Percentiles rank a stretch among this genome's conserved stretches.
Conservation (phyloP, 768 basidiomycete species). For the Suillus ampliporus region DNA sequence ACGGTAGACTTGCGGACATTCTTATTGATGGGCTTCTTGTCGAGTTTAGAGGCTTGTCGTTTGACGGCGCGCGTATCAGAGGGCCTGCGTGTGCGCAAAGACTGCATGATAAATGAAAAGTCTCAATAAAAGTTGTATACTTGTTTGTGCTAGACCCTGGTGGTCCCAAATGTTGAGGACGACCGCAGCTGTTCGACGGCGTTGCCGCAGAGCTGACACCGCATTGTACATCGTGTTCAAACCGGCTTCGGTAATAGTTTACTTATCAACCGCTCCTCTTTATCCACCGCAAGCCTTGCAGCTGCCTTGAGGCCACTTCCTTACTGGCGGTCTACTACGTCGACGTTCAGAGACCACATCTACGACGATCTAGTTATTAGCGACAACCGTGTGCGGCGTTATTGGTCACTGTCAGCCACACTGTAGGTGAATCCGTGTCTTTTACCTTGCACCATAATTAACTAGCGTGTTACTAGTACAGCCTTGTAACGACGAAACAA, state of each 20-base stretch:
- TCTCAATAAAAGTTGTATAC: not conserved
- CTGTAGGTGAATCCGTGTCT: not conserved
- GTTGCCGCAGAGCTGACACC: not conserved
- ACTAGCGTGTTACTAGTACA: constrained; percentile 1
- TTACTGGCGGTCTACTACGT: constrained; percentile 5
- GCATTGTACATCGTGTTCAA: not conserved
- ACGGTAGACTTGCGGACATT: constrained; percentile 55
- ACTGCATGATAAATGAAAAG: constrained; percentile 48
- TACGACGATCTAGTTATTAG: not conserved
- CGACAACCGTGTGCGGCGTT: constrained; percentile 8
- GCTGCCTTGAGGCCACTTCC: constrained; percentile 3
- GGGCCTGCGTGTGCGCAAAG: constrained; percentile 57
- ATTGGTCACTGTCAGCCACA: constrained; percentile 8
- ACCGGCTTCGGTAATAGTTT: not conserved
- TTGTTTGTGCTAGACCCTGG: not conserved
- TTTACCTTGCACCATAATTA: constrained; percentile 1
- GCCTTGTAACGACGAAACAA: too few species aligned
- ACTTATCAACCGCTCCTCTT: not conserved
- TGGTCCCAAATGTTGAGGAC: not conserved
- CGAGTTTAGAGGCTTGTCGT: constrained; percentile 35
- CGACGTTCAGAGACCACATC: constrained; percentile 3
- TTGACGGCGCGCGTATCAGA: constrained; percentile 49
- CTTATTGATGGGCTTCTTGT: constrained; percentile 36
- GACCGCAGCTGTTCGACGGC: not conserved
- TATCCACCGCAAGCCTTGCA: constrained; percentile 5